These are phyloP conservation scores for Forsythia viridissima DNA, from an alignment of 257 asterid species.

Conservation along the genomic window DNA sequence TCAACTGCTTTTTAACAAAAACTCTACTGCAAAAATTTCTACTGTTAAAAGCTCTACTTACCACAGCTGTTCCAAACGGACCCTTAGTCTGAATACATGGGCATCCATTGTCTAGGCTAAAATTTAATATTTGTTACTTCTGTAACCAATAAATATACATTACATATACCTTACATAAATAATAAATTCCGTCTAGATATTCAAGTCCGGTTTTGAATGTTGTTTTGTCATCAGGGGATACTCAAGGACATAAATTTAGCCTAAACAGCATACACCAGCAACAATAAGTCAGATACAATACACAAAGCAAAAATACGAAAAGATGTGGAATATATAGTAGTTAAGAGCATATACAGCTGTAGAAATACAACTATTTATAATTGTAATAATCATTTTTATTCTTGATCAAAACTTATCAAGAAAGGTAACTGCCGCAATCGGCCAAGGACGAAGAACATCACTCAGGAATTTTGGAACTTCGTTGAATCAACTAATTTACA, in stretches of 20 bases:
- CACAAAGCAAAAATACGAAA: background rate
- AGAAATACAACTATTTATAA: background rate
- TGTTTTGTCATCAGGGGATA: background rate
- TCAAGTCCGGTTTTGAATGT: background rate
- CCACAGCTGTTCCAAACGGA: too few relatives aligned
- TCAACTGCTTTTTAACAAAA: too few relatives aligned
- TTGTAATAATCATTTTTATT: background rate
- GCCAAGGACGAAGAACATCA: too few relatives aligned
- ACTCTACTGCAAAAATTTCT: too few relatives aligned
- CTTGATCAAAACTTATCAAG: background rate
- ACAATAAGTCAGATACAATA: background rate
- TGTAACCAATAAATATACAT: background rate
- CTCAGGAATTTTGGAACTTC: background rate
- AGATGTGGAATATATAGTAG: background rate
- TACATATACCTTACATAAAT: background rate
- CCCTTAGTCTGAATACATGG: background rate
- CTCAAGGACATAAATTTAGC: too few relatives aligned
- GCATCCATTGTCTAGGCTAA: background rate
- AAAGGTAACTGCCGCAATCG: too few relatives aligned
- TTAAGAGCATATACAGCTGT: background rate
- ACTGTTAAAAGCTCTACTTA: too few relatives aligned
- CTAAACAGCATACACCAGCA: background rate
- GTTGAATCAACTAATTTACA: background rate
- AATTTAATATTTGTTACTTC: background rate
- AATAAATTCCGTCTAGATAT: background rate